phyloP scores from a whole-genome alignment of 2,329 filamentous ascomycete genomes.

The Chrysosporium queenslandicum region DNA sequence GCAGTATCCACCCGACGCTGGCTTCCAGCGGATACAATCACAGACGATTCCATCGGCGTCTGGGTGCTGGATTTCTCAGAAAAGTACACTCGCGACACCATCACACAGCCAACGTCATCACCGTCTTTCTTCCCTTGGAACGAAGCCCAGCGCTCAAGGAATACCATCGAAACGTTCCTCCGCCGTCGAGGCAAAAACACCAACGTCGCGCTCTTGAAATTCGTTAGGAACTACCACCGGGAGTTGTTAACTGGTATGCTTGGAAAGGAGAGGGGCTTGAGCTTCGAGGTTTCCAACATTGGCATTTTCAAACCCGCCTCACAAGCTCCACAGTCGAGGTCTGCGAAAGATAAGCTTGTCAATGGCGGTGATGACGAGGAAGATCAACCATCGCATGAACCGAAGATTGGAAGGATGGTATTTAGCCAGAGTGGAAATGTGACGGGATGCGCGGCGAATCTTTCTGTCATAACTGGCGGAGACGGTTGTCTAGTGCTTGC shows the following conservation, averaged over 20 bases:
- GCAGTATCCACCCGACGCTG: slow-evolving; percentile 34
- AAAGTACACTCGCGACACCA: slow-evolving; percentile 20
- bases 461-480: slow-evolving; percentile 36
- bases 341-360: neutral
- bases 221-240: slow-evolving; percentile 31
- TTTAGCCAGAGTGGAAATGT: slow-evolving; percentile 40
- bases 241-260: slow-evolving; percentile 30
- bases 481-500: slow-evolving; percentile 36
- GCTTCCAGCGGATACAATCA: slow-evolving; percentile 26
- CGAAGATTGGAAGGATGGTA: slow-evolving; percentile 32
- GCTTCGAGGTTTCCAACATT: slow-evolving; percentile 41
- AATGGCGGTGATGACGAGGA: slow-evolving; percentile 10
- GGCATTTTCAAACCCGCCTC: slow-evolving; percentile 27
- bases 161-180: slow-evolving; percentile 25
- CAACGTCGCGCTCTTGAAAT: slow-evolving; percentile 32
- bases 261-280: slow-evolving; percentile 31
- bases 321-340: neutral
- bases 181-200: slow-evolving; percentile 27
- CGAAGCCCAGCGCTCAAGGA: slow-evolving; percentile 25
- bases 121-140: slow-evolving; percentile 25
- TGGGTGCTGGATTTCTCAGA: slow-evolving; percentile 31
- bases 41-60: slow-evolving; percentile 31
- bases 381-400: neutral
- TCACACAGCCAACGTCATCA: slow-evolving; percentile 7
- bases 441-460: slow-evolving; percentile 29